phyloP scores from a whole-genome alignment of 2,329 filamentous ascomycete genomes.

The Xylaria arbuscula region DNA sequence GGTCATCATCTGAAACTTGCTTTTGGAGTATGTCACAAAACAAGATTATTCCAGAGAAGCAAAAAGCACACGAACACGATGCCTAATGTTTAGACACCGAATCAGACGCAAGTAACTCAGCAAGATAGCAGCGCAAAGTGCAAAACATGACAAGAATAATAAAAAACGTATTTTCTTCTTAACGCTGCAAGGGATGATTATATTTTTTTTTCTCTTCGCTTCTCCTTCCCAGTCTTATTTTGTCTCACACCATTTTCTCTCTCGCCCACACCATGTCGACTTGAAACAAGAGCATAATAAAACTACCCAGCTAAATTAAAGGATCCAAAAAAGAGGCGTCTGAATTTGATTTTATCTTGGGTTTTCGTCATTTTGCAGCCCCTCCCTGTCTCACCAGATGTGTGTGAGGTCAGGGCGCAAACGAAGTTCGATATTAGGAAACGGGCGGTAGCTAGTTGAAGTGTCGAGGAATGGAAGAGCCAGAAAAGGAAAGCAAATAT shows the following conservation, averaged over 20 bases:
- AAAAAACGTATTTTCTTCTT: conserved; percentile 1
- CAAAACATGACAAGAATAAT: background rate
- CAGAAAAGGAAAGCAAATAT: background rate
- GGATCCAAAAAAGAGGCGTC: background rate
- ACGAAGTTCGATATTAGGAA: background rate
- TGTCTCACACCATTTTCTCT: background rate
- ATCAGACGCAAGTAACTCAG: conserved; percentile 1
- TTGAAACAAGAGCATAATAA: conserved; percentile 1
- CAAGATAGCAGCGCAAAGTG: background rate
- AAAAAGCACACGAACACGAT: background rate
- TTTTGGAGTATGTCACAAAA: background rate
- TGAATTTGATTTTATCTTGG: background rate
- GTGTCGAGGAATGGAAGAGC: conserved; percentile 9
- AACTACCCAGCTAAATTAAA: conserved; percentile 1
- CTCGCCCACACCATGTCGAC: background rate
- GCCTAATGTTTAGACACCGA: no score
- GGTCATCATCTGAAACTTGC: no score
- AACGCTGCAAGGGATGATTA: conserved; percentile 9
- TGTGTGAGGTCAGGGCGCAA: background rate
- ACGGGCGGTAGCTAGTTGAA: conserved; percentile 17
- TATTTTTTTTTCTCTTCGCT: background rate
- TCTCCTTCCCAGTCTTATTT: background rate
- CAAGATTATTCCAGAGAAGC: background rate
- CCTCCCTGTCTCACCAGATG: background rate
- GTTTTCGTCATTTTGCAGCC: background rate